A percentile compares a stretch with the other conserved stretches of the same genome.
phyloP scores from a whole-genome alignment of 257 asterid species.

The Vinca minor region DNA sequence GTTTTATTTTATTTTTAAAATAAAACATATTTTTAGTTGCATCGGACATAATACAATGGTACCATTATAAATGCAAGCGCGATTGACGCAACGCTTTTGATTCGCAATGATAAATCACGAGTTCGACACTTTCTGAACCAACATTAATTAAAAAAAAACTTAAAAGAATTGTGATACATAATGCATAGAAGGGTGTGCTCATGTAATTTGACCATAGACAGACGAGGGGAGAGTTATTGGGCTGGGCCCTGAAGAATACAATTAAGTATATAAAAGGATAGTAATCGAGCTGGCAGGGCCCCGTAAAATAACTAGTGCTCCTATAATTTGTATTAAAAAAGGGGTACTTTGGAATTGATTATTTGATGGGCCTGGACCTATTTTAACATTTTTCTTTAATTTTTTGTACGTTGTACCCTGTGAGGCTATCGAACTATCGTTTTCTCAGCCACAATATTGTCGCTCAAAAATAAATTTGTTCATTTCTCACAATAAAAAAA shows the following conservation, averaged over 20 bases:
- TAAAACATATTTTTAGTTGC: too few species aligned
- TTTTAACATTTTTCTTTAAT: neutral
- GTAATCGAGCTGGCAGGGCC: slow-evolving; percentile 13
- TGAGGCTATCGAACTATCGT: neutral
- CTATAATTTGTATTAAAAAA: slow-evolving; percentile 12
- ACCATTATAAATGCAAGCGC: too few species aligned
- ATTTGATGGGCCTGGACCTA: slow-evolving; percentile 17
- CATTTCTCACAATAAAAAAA: too few species aligned
- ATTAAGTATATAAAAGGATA: neutral
- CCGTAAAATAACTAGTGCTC: slow-evolving; percentile 10
- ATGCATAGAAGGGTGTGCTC: neutral
- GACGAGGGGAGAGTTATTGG: slow-evolving; percentile 19
- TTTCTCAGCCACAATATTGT: slow-evolving; percentile 5
- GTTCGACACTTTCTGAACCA: too few species aligned
- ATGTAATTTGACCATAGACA: neutral
- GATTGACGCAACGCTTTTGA: too few species aligned
- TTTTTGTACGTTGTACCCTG: slow-evolving; percentile 5
- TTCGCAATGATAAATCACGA: too few species aligned
- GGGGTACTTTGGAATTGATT: slow-evolving; percentile 2
- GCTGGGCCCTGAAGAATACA: slow-evolving; percentile 17
- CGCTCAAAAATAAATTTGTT: too few species aligned
- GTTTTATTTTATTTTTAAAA: too few species aligned
- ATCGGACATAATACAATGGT: too few species aligned
- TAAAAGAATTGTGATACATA: too few species aligned
- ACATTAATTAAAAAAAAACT: too few species aligned